Base-by-base conservation (phyloP, 2,329 filamentous ascomycete species). In the Fusarium torreyae region DNA sequence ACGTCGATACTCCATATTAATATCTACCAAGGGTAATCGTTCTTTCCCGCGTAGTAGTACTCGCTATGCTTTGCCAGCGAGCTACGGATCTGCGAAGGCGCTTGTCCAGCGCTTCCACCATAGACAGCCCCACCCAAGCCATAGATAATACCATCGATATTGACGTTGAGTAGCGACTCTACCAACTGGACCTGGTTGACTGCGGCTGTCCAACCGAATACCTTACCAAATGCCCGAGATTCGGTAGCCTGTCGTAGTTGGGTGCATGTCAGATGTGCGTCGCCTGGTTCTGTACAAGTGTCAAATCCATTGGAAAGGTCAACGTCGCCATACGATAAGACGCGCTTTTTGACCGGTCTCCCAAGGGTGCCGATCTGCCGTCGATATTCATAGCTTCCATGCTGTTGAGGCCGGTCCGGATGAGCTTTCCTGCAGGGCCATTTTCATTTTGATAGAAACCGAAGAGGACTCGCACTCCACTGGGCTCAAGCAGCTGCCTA, bases 221-320 rank as follows among this genome's bases (percentile, higher is more conserved):
- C 38, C 26, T 52, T 52, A 6, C 49, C 49, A 22, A 52, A 52
- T 20, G 39, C 20, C 9, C 26, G 24, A 13, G 20, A 28, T 1
- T 7, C 4, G 15, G 38, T 26, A 7, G 38, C 49, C 18, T 52
- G 49, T 7, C 49, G 49, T 6, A 52, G 26, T 26, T 52, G 49
- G 3, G 49, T 52, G 38, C 49, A 52, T 20, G 49, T 52, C 2
- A 52, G 38, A 42, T 42, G 36, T 10, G 26, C 49, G 31, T 52
- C 49, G 6, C 49, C 49, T 1, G 38, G 6, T 18, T 43, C 49
- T 17, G 26, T 31, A n/a, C 38, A 52, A 42, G 42, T 5, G 26
- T 18, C 49, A 22, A 52, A 52, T 22, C n/a, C 36, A 15, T 43
- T 17, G 2, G 11, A 2, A 36, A 52, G 49, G 2, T 18, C 8